Evolutionary conservation across 192 early-diverging fungal species (phyloP).

Genomic region (Backusella sp.): DNA sequence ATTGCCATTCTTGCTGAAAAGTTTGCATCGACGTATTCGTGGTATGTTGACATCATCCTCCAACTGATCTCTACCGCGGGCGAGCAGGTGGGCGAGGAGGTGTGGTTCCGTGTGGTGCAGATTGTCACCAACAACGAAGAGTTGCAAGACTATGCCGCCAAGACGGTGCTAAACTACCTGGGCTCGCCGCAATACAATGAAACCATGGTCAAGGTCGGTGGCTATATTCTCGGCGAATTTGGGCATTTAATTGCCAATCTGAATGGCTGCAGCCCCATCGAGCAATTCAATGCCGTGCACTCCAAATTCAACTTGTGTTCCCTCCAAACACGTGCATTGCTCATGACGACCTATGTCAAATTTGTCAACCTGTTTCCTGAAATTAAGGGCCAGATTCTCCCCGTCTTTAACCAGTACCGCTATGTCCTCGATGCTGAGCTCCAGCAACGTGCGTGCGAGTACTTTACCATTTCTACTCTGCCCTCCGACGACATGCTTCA

Average conservation of each 20-base stretch:
- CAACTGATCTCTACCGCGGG: constrained; percentile 94
- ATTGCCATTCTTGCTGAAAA: constrained; percentile 99
- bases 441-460: constrained; percentile 97
- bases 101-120: constrained; percentile 98
- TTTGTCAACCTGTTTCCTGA: constrained; percentile 98
- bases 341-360: constrained; percentile 93
- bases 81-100: constrained; percentile 94
- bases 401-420: constrained; percentile 85
- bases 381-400: constrained; percentile 84
- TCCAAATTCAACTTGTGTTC: constrained; percentile 85
- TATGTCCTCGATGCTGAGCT: constrained; percentile 93
- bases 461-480: constrained; percentile 81
- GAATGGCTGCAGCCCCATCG: constrained; percentile 81
- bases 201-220: constrained; percentile 92
- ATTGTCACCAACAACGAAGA: constrained; percentile 96
- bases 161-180: constrained; percentile 78
- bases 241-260: constrained; percentile 93
- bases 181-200: constrained; percentile 93
- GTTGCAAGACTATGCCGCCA: constrained; percentile 91
- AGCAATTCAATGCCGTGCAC: constrained; percentile 95
- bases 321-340: constrained; percentile 73
- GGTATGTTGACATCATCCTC: constrained; percentile 99
- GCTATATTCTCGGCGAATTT: constrained; percentile 97
- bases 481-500: constrained; percentile 88
- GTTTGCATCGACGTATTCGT: constrained; percentile 94